Conservation (phyloP, 2,329 filamentous ascomycete species). For the Neonectria faginata region DNA sequence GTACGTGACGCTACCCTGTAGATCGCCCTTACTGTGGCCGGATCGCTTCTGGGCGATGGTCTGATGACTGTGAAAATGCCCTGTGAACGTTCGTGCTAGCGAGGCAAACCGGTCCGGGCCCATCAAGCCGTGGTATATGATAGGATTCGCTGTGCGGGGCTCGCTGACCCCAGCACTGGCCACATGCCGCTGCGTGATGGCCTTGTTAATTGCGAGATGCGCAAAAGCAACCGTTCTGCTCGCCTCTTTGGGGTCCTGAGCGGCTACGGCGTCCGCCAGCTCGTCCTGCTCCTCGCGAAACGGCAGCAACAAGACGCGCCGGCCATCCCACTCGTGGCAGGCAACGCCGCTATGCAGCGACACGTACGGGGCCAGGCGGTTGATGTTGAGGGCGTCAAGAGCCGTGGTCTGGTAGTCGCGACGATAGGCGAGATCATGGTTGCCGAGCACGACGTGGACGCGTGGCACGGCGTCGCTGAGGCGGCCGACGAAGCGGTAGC, state of each 20-base stretch:
- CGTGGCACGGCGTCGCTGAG: constrained; percentile 33
- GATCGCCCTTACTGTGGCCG: too few species aligned
- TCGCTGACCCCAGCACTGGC: constrained; percentile 13
- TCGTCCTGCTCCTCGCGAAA: constrained; percentile 41
- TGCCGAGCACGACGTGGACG: constrained; percentile 37
- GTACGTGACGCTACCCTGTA: too few species aligned
- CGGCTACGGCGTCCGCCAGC: constrained; percentile 30
- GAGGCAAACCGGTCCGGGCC: constrained; percentile 36
- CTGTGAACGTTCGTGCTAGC: constrained; percentile 39
- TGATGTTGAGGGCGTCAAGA: constrained; percentile 34
- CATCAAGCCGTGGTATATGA: constrained; percentile 30
- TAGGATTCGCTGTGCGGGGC: constrained; percentile 1
- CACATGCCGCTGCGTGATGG: constrained; percentile 35
- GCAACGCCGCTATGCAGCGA: constrained; percentile 33
- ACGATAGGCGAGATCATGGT: too few species aligned
- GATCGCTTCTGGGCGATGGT: too few species aligned
- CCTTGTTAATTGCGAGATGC: constrained; percentile 41
- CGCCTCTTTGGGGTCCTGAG: constrained; percentile 24
- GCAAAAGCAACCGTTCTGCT: constrained; percentile 39
- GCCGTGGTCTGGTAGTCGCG: too few species aligned
- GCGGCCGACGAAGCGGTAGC: constrained; percentile 34
- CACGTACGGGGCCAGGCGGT: constrained; percentile 29
- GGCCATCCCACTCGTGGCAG: constrained; percentile 36
- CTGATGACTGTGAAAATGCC: constrained; percentile 40
- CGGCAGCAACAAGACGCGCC: constrained; percentile 35